Evolutionary conservation across 2,329 filamentous ascomycete genomes (phyloP).

Genomic region (Clonostachys chloroleuca): DNA sequence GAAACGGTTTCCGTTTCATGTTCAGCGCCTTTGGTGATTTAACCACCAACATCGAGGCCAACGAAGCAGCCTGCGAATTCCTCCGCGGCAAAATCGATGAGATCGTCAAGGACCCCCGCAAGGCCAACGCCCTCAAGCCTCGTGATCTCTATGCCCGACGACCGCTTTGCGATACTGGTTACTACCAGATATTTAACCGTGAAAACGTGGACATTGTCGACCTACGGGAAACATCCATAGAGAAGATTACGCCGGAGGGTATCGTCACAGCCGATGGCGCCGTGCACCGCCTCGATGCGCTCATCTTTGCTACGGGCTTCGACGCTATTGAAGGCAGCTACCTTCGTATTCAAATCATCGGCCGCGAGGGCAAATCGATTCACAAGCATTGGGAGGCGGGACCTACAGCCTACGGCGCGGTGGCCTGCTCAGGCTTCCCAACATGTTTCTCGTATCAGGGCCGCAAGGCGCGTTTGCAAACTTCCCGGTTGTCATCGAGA

Average conservation of each 20-base stretch:
- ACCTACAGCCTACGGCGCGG: slow-evolving; percentile 30
- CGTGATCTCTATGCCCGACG: slow-evolving; percentile 6
- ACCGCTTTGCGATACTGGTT: slow-evolving; percentile 27
- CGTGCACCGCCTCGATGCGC: slow-evolving; percentile 22
- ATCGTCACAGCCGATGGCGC: slow-evolving; percentile 24
- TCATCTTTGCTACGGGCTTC: slow-evolving; percentile 22
- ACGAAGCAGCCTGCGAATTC: slow-evolving; percentile 14
- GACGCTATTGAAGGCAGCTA: slow-evolving; percentile 42
- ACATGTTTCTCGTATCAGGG: slow-evolving; percentile 37
- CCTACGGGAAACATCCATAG: slow-evolving; percentile 33
- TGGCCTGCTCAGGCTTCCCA: slow-evolving; percentile 32
- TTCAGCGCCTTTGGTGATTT: slow-evolving; percentile 14
- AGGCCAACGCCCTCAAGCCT: slow-evolving; percentile 9
- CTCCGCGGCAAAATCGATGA: slow-evolving; percentile 11
- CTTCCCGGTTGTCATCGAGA: slow-evolving; percentile 29
- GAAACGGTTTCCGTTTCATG: slow-evolving; percentile 19
- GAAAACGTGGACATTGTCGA: slow-evolving; percentile 41
- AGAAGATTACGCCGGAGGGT: slow-evolving; percentile 24
- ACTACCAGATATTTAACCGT: slow-evolving; percentile 44
- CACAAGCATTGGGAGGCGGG: slow-evolving; percentile 27
- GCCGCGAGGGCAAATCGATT: slow-evolving; percentile 19
- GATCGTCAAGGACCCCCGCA: slow-evolving; percentile 12
- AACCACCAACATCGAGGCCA: slow-evolving; percentile 10
- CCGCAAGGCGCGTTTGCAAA: slow-evolving; percentile 34
- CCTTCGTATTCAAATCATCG: slow-evolving; percentile 65